Percentiles rank a stretch among this genome's conserved stretches.
Conservation (phyloP, 2,329 filamentous ascomycete species). For the Anthostomella pinea region DNA sequence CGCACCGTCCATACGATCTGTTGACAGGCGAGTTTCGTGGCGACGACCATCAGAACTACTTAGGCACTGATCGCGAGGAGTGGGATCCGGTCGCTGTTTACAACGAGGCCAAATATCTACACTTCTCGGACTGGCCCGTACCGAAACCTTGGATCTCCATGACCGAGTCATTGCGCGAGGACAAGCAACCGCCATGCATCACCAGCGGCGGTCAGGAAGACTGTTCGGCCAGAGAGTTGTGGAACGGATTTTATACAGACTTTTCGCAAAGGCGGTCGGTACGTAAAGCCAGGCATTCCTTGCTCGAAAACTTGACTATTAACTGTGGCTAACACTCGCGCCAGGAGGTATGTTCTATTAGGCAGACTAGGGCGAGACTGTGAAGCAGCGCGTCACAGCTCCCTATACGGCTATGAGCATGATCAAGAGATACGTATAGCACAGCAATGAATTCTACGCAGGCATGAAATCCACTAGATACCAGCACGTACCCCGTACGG, state of each 20-base stretch:
- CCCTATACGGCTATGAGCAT: too few relatives aligned
- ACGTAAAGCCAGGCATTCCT: conserved; percentile 9
- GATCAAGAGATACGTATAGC: too few relatives aligned
- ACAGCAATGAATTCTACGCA: too few relatives aligned
- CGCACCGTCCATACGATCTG: conserved; percentile 61
- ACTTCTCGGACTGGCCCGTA: conserved; percentile 70
- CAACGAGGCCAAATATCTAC: conserved; percentile 62
- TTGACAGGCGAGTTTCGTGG: conserved; percentile 61
- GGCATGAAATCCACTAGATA: too few relatives aligned
- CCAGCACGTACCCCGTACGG: too few relatives aligned
- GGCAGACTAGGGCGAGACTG: too few relatives aligned
- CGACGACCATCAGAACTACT: conserved; percentile 45
- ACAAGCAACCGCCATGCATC: conserved; percentile 33
- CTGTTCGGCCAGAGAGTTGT: conserved; percentile 31
- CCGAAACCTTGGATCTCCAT: conserved; percentile 53
- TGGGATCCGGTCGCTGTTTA: conserved; percentile 58
- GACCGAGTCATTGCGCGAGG: conserved; percentile 23
- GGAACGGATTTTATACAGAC: conserved; percentile 36
- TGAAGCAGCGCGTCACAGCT: too few relatives aligned
- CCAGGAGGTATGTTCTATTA: conserved; percentile 16
- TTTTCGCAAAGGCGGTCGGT: conserved; percentile 30
- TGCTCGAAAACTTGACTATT: background rate
- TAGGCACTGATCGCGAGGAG: conserved; percentile 37
- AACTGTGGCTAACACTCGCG: conserved; percentile 13
- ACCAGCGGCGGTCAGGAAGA: conserved; percentile 28